Conservation (phyloP, 2,329 filamentous ascomycete species). For the Calonectria hawksworthii region DNA sequence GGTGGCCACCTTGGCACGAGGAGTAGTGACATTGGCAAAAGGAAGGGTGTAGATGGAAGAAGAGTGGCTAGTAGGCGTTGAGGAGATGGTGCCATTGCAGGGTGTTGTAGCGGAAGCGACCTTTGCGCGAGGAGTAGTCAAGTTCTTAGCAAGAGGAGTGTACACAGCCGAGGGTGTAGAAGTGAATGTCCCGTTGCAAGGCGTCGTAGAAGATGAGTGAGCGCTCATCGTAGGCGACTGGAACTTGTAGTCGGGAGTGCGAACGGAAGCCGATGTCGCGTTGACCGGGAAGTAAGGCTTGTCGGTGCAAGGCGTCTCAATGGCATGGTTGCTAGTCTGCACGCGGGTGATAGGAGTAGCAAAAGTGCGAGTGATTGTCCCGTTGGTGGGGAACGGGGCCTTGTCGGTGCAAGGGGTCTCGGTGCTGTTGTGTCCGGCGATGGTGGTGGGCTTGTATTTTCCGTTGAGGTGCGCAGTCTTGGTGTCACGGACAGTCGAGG, state of each 20-base stretch:
- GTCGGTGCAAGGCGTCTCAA: background rate
- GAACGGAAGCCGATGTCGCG: background rate
- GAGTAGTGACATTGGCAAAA: background rate
- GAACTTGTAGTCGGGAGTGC: background rate
- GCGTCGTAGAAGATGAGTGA: background rate
- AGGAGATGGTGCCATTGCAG: background rate
- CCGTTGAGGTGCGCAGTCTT: background rate
- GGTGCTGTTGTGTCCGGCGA: background rate
- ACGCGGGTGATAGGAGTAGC: background rate
- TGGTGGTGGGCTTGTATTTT: background rate
- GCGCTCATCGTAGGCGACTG: background rate
- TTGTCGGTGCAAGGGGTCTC: slow-evolving; percentile 7
- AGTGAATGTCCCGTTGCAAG: slow-evolving; percentile 7
- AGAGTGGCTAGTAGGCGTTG: background rate
- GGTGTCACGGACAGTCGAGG: background rate
- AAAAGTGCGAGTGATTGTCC: background rate
- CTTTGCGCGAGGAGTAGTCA: background rate
- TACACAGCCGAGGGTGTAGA: background rate
- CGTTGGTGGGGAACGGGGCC: background rate
- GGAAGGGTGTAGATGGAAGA: background rate
- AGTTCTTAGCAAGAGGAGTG: slow-evolving; percentile 6
- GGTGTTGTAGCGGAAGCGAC: background rate
- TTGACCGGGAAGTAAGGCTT: slow-evolving; percentile 6
- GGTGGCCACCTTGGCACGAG: background rate
- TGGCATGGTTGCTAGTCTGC: background rate